Base-by-base conservation (phyloP, 805 yeast species). In the Candida railenensis region DNA sequence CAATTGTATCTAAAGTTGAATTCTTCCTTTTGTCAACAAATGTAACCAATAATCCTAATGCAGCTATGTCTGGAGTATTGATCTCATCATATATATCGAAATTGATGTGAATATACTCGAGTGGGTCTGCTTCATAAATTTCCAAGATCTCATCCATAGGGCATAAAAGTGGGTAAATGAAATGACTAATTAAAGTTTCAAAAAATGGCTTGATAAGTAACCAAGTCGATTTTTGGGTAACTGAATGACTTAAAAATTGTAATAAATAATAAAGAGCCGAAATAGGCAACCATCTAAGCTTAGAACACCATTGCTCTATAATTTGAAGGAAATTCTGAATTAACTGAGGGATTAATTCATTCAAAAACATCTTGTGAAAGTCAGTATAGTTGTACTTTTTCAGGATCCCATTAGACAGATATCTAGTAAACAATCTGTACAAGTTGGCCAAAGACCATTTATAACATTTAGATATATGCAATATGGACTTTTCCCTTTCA, bases 361-460 rank as follows among this genome's bases (percentile, higher is more conserved):
- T 63, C 38, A 72, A 60, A 61, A 82, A 90, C 44, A 79, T 53
- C 1, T 63, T 56, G 46, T 80, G 77, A 64, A 89, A 94, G 2
- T 72, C 78, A n/a, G 70, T 73, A 57, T 88, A 87, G 19, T 72
- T 70, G 55, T 74, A 80, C 51, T 77, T 81, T 44, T 61, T 62
- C 9, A 74, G 55, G 39, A 77, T 55, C 21, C 66, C 66, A 4
- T 65, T 64, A 0, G 87, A 77, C 1, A 85, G 89, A 59, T 86
- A 90, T 55, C 92, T 76, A 44, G 76, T 77, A 56, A 87, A 87
- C 2, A 90, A 61, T 53, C 95, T 78, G 53, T 76, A 78, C 36
- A 91, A 61, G 61, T 88, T 89, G 20, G 89, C 89, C 58, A 82
- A 83, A 0, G 95, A 81, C 97, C 98, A 92, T 63, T 92, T 72